Evolutionary conservation across 768 basidiomycete genomes (phyloP).

Genomic region (Auricularia heimuer): DNA sequence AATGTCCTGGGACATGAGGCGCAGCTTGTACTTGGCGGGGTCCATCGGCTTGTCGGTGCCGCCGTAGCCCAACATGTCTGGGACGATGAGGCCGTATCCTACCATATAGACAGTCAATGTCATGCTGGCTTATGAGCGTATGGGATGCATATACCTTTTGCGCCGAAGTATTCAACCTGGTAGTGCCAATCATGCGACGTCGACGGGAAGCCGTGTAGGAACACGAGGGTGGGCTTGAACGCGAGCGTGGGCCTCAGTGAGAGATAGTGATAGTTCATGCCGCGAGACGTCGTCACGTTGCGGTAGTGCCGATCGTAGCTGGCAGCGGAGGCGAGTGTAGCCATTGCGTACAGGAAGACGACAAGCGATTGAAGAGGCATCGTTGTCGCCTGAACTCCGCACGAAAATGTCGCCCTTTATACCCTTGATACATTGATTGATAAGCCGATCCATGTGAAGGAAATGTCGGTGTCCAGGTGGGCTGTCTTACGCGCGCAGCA

Average conservation of each 20-base stretch:
- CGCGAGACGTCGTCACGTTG: constrained; percentile 20
- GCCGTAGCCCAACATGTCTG: constrained; percentile 45
- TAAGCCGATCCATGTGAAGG: no score
- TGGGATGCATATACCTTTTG: constrained; percentile 16
- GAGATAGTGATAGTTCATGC: constrained; percentile 30
- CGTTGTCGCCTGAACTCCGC: no score
- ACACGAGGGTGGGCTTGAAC: constrained; percentile 28
- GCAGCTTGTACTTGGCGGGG: constrained; percentile 23
- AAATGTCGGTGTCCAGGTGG: no score
- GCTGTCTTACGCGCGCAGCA: no score
- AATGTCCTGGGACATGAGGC: constrained; percentile 29
- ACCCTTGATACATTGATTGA: no score
- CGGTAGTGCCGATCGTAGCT: constrained; percentile 16
- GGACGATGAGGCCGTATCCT: constrained; percentile 35
- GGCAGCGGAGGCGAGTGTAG: no score
- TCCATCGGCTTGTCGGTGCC: constrained; percentile 38
- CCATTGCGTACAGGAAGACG: no score
- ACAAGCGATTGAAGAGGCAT: no score
- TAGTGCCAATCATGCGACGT: constrained; percentile 33
- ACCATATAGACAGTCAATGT: neutral
- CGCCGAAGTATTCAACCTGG: constrained; percentile 28
- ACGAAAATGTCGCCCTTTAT: no score
- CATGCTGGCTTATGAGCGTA: neutral
- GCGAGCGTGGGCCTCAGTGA: constrained; percentile 7
- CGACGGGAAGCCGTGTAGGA: constrained; percentile 38